Evolutionary conservation across 148 eudicot genomes (phyloP).

Genomic region (Amaranthus palmeri): DNA sequence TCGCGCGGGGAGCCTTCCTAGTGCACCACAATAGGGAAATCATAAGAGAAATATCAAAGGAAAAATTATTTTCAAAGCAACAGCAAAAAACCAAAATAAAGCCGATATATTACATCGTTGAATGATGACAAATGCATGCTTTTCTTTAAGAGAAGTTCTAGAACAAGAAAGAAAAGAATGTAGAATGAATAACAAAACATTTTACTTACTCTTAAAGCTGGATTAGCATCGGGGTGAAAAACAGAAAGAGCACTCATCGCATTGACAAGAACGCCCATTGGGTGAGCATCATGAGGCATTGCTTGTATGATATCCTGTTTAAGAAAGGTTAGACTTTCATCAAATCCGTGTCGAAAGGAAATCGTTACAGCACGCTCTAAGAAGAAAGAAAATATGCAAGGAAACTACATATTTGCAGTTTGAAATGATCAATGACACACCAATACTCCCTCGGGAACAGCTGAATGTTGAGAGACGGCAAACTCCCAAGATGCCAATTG

Average conservation of each 20-base stretch:
- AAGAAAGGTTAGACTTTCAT: constrained; percentile 1
- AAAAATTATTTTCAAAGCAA: too few species aligned
- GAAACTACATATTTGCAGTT: constrained; percentile 2
- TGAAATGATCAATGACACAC: constrained; percentile 32
- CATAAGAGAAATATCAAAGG: too few species aligned
- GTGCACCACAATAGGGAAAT: too few species aligned
- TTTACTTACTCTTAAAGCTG: constrained; percentile 85
- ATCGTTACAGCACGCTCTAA: constrained; percentile 1
- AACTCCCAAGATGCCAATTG: constrained; percentile 96
- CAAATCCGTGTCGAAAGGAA: not conserved
- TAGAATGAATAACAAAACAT: not conserved
- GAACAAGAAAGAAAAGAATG: not conserved
- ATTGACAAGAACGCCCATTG: constrained; percentile 97
- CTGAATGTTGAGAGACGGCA: constrained; percentile 91
- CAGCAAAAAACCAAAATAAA: too few species aligned
- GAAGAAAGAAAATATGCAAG: not conserved
- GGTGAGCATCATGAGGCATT: constrained; percentile 99
- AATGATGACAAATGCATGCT: constrained; percentile 5
- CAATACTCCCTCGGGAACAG: constrained; percentile 94
- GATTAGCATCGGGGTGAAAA: constrained; percentile 98
- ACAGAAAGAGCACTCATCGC: constrained; percentile 95
- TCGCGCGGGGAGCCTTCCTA: too few species aligned
- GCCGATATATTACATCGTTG: not conserved
- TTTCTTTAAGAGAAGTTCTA: not conserved
- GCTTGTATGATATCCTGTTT: constrained; percentile 86